Conservation (phyloP, 2,329 filamentous ascomycete species). For the Parafenestella ontariensis region DNA sequence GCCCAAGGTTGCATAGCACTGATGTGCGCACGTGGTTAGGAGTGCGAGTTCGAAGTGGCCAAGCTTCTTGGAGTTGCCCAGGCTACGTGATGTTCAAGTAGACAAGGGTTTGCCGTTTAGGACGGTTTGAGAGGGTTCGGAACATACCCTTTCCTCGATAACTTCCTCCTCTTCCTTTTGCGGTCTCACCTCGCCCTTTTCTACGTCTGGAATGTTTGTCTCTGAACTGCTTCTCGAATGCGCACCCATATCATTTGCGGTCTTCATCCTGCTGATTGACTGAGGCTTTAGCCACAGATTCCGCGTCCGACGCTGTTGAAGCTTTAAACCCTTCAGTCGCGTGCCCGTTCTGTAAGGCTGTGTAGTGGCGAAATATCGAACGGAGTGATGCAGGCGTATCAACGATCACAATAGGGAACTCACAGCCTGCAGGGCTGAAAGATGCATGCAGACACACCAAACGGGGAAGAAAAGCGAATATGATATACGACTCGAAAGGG, state of each 20-base stretch:
- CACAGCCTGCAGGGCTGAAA: not conserved
- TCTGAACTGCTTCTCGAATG: constrained; percentile 35
- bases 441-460: not conserved
- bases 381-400: not conserved
- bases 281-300: not conserved
- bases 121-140: not conserved
- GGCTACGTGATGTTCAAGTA: not conserved
- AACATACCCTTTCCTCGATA: constrained; percentile 12
- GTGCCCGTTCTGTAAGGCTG: not conserved
- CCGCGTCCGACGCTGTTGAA: not conserved
- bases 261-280: constrained; percentile 22
- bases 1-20: too few species aligned
- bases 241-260: constrained; percentile 17
- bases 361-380: not conserved
- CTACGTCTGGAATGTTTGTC: constrained; percentile 19
- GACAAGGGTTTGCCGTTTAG: not conserved
- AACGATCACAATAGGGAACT: not conserved
- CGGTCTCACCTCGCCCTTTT: constrained; percentile 20
- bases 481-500: not conserved
- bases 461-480: not conserved
- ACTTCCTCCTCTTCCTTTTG: constrained; percentile 12
- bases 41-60: not conserved
- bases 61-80: not conserved
- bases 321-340: not conserved
- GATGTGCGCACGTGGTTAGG: too few species aligned